phyloP scores from a whole-genome alignment of 257 asterid species.

The Asclepias syriaca region DNA sequence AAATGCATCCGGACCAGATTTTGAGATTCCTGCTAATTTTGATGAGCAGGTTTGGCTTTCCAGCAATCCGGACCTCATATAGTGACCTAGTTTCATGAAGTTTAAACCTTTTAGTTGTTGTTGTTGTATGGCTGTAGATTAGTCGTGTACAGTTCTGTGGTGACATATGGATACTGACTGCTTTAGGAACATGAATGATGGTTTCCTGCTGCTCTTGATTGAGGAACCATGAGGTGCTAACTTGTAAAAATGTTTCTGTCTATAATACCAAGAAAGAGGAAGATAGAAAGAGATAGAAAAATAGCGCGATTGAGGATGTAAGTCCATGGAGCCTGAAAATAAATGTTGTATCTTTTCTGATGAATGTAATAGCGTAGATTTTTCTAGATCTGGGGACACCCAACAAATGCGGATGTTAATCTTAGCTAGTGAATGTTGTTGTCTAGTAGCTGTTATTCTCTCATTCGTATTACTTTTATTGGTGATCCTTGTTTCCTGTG shows the following conservation, averaged over 20 bases:
- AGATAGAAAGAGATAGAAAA: not conserved
- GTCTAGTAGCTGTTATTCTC: too few species aligned
- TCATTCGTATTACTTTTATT: too few species aligned
- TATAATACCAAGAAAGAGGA: constrained; percentile 3
- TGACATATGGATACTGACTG: constrained; percentile 1
- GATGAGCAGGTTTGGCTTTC: constrained; percentile 15
- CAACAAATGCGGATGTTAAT: too few species aligned
- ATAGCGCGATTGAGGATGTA: not conserved
- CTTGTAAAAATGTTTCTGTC: constrained; percentile 16
- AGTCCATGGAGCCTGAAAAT: too few species aligned
- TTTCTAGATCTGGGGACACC: too few species aligned
- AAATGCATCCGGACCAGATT: constrained; percentile 20
- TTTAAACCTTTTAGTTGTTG: not conserved
- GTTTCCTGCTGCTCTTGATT: not conserved
- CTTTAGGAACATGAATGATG: constrained; percentile 10
- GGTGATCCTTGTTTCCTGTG: too few species aligned
- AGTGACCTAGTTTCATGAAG: not conserved
- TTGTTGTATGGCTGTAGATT: not conserved
- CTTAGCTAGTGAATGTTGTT: too few species aligned
- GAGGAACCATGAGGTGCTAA: constrained; percentile 1
- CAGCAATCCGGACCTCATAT: not conserved
- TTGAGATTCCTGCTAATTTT: constrained; percentile 20
- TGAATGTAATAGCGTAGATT: not conserved
- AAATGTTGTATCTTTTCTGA: not conserved
- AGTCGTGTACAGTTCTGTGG: constrained; percentile 7